phyloP scores from a whole-genome alignment of 148 eudicot species.

The Diospyros kaki region DNA sequence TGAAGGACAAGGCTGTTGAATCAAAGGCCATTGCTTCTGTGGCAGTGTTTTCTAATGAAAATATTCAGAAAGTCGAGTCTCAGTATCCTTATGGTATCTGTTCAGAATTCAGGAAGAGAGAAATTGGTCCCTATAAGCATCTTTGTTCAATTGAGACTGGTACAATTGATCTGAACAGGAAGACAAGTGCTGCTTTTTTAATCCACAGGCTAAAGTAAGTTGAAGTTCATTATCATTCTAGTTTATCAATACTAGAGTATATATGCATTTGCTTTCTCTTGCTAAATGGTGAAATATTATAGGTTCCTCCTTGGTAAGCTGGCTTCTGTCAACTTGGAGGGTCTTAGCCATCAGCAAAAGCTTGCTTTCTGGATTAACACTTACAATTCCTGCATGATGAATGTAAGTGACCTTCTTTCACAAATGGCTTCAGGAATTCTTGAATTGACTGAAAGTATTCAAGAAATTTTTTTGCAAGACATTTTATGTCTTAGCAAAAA shows the following conservation, averaged over 20 bases:
- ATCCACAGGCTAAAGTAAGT: constrained; percentile 80
- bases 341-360: constrained; percentile 86
- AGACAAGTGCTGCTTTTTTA: constrained; percentile 64
- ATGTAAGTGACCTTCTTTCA: constrained; percentile 43
- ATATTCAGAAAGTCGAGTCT: constrained; percentile 23
- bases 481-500: background rate
- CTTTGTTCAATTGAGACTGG: constrained; percentile 53
- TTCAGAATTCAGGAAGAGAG: constrained; percentile 43
- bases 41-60: constrained; percentile 28
- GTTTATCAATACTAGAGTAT: background rate
- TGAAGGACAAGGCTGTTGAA: constrained; percentile 40
- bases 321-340: constrained; percentile 59
- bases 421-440: background rate
- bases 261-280: constrained; percentile 7
- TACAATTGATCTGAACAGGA: constrained; percentile 61
- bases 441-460: background rate
- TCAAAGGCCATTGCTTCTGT: constrained; percentile 35
- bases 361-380: constrained; percentile 97
- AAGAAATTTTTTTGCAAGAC: background rate
- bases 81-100: constrained; percentile 59
- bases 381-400: constrained; percentile 94
- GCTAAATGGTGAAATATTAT: constrained; percentile 12
- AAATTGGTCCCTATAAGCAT: constrained; percentile 60
- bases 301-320: constrained; percentile 83
- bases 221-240: constrained; percentile 5